phyloP scores from a whole-genome alignment of 257 asterid genomes.

The Galeopsis tetrahit region DNA sequence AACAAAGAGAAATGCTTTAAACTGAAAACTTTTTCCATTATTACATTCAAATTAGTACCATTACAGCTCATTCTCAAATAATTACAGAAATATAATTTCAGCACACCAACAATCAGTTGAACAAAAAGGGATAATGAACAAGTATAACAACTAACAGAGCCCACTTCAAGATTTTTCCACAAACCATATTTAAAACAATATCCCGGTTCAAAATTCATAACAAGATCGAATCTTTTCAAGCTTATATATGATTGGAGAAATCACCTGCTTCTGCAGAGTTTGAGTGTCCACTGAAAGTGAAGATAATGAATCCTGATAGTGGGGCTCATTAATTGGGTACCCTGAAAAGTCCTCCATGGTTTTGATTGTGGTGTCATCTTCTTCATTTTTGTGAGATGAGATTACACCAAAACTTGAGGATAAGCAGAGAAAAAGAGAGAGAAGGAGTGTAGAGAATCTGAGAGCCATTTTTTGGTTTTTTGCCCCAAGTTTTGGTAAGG shows the following conservation, averaged over 20 bases:
- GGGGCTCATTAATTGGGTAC: slow-evolving; percentile 66
- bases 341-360: slow-evolving; percentile 97
- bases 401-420: slow-evolving; percentile 33
- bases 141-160: background rate
- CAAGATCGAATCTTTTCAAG: slow-evolving; percentile 38
- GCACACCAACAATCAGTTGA: slow-evolving; percentile 18
- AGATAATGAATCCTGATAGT: slow-evolving; percentile 48
- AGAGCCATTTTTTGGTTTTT: slow-evolving; percentile 39
- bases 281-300: slow-evolving; percentile 65
- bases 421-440: slow-evolving; percentile 39
- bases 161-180: background rate
- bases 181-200: background rate
- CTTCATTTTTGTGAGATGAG: slow-evolving; percentile 47
- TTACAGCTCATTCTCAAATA: background rate
- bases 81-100: background rate
- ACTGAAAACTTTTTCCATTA: background rate
- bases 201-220: slow-evolving; percentile 21
- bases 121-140: background rate
- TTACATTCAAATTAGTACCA: background rate
- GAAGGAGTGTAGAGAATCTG: slow-evolving; percentile 30
- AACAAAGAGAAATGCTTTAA: background rate
- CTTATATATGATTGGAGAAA: slow-evolving; percentile 4
- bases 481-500: background rate
- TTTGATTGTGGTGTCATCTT: slow-evolving; percentile 47
- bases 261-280: slow-evolving; percentile 66